Percentiles rank a stretch among this genome's conserved stretches.
Conservation (phyloP, 148 eudicot genomes). For the Heliamphora exappendiculata region DNA sequence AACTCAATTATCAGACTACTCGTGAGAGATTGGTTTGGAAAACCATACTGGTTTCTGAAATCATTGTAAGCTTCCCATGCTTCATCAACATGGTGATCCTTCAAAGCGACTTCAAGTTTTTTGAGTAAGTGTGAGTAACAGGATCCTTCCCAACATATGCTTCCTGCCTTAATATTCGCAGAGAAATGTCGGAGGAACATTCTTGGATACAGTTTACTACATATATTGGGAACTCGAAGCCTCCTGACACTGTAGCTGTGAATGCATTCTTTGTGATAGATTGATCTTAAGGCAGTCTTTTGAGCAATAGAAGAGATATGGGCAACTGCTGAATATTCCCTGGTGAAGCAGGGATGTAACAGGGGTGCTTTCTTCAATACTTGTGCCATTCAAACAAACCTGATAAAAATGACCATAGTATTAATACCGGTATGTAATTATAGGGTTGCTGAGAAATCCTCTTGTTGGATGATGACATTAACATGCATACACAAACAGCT, state of each 20-base stretch:
- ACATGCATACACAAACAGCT: not conserved
- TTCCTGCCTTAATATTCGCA: slow-evolving; percentile 18
- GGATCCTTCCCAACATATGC: slow-evolving; percentile 22
- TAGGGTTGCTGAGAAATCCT: not conserved
- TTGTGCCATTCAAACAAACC: slow-evolving; percentile 6
- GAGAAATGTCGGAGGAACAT: slow-evolving; percentile 11
- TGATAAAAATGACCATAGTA: not conserved
- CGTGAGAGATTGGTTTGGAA: slow-evolving; percentile 39
- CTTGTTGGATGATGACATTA: not conserved
- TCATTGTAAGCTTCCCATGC: slow-evolving; percentile 56
- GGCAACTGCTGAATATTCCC: slow-evolving; percentile 9
- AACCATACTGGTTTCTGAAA: slow-evolving; percentile 55
- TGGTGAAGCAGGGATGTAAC: slow-evolving; percentile 11
- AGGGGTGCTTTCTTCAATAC: slow-evolving; percentile 6
- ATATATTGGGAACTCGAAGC: slow-evolving; percentile 2
- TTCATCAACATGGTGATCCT: slow-evolving; percentile 47
- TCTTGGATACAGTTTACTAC: not conserved
- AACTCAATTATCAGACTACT: slow-evolving; percentile 45
- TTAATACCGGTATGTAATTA: not conserved
- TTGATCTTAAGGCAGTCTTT: slow-evolving; percentile 15
- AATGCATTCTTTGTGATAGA: slow-evolving; percentile 9
- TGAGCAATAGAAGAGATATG: slow-evolving; percentile 9
- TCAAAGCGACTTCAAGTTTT: slow-evolving; percentile 48
- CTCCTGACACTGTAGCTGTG: not conserved
- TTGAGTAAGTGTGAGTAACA: slow-evolving; percentile 27